A percentile compares a stretch with the other conserved stretches of the same genome.
phyloP scores from a whole-genome alignment of 139 green algal species.

The Coccomyxa sp. region DNA sequence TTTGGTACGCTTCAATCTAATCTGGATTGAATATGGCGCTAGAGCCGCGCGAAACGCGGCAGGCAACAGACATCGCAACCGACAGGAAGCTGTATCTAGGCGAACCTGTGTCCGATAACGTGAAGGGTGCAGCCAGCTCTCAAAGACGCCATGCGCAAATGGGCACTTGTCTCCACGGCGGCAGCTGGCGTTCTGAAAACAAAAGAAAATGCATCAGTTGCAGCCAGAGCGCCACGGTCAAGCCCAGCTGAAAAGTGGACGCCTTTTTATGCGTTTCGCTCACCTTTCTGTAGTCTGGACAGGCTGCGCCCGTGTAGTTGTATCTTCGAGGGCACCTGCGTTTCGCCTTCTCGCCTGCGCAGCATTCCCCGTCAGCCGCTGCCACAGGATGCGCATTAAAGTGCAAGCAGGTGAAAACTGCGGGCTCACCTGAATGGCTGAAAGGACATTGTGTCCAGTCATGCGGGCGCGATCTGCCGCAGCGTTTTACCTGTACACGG shows the following conservation, averaged over 20 bases:
- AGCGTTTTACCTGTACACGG: conserved; percentile 34
- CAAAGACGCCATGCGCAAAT: conserved; percentile 94
- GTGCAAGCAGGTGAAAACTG: too few species aligned
- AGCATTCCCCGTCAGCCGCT: too few species aligned
- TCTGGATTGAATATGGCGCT: too few species aligned
- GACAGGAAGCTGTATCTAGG: too few species aligned
- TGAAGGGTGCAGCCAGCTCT: conserved; percentile 94
- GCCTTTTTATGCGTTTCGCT: background rate
- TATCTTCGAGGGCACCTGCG: conserved; percentile 63
- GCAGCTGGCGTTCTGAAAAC: conserved; percentile 71
- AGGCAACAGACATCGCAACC: too few species aligned
- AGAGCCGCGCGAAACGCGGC: too few species aligned
- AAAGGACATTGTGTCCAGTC: conserved; percentile 76
- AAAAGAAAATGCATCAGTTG: background rate
- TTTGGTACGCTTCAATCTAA: too few species aligned
- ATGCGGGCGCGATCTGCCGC: conserved; percentile 49
- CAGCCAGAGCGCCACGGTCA: background rate
- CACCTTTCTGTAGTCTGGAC: conserved; percentile 84
- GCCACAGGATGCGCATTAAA: too few species aligned
- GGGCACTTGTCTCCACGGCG: conserved; percentile 79
- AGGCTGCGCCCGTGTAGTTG: conserved; percentile 74
- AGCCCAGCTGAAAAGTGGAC: background rate
- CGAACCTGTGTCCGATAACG: conserved; percentile 82
- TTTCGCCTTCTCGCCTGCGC: conserved; percentile 71
- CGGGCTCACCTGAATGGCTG: too few species aligned